Evolutionary conservation across 208 protist species (phyloP).

Genomic region (Trypanosoma scelopori): DNA sequence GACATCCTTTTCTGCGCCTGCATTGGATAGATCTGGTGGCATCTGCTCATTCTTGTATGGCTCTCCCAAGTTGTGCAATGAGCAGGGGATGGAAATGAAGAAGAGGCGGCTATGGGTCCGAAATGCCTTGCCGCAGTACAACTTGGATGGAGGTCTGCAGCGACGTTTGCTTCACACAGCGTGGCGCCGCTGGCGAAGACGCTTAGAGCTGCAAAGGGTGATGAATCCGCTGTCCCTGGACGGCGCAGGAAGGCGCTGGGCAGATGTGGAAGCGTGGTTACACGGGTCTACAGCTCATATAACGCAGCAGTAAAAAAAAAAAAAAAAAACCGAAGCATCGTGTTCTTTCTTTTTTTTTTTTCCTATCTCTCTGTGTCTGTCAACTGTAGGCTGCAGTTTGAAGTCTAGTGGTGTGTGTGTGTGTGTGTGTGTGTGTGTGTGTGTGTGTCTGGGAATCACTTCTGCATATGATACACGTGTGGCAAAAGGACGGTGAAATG

Average conservation of each 20-base stretch:
- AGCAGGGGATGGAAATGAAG: neutral
- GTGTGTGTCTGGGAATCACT: too few relatives aligned
- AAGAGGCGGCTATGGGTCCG: neutral
- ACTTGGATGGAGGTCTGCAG: constrained; percentile 12
- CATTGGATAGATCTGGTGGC: neutral
- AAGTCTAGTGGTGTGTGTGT: too few relatives aligned
- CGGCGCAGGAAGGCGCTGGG: neutral
- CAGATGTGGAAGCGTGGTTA: neutral
- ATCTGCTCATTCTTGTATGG: neutral
- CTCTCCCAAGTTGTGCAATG: neutral
- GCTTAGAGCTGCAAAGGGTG: neutral
- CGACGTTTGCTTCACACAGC: constrained; percentile 5
- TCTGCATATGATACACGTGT: too few relatives aligned
- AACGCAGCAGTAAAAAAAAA: neutral
- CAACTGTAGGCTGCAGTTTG: too few relatives aligned
- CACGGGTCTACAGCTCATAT: neutral
- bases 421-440: too few relatives aligned
- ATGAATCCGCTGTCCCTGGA: neutral
- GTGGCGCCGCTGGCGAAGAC: constrained; percentile 19
- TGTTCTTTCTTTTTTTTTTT: neutral
- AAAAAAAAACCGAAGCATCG: constrained; percentile 2
- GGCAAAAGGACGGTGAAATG: too few relatives aligned
- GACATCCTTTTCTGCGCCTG: constrained; percentile 1
- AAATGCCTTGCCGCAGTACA: constrained; percentile 14
- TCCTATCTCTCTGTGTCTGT: too few relatives aligned